phyloP scores from a whole-genome alignment of 306 rosid genomes.

The Aeschynomene evenia region DNA sequence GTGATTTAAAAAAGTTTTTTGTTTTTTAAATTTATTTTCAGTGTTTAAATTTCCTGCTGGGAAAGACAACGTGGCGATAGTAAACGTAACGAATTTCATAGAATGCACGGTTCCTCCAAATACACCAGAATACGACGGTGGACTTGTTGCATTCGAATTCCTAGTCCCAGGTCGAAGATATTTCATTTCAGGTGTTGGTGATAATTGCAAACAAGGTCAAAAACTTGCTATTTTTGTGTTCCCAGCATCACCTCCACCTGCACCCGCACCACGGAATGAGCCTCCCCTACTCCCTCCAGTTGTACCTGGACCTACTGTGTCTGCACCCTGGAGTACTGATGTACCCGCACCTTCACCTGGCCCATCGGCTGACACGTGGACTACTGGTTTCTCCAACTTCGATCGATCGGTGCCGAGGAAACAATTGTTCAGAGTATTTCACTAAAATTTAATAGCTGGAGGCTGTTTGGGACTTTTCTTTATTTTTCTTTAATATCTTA shows the following conservation, averaged over 20 bases:
- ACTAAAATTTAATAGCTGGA: background rate
- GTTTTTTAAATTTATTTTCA: background rate
- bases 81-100: constrained; percentile 21
- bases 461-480: background rate
- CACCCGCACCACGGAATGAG: background rate
- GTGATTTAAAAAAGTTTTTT: too few relatives aligned
- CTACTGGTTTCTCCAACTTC: background rate
- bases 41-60: constrained; percentile 19
- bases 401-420: constrained; percentile 7
- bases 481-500: too few relatives aligned
- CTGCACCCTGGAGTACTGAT: background rate
- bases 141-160: background rate
- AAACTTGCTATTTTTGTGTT: constrained; percentile 26
- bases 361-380: background rate
- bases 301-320: background rate
- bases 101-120: constrained; percentile 2
- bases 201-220: constrained; percentile 17
- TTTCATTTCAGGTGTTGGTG: constrained; percentile 14
- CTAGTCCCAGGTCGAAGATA: constrained; percentile 18
- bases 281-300: background rate
- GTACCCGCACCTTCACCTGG: background rate
- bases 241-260: background rate
- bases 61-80: constrained; percentile 26
- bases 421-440: background rate
- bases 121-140: background rate